Conservation (phyloP, 129 eudicot species). For the Oenanthe sinensis region DNA sequence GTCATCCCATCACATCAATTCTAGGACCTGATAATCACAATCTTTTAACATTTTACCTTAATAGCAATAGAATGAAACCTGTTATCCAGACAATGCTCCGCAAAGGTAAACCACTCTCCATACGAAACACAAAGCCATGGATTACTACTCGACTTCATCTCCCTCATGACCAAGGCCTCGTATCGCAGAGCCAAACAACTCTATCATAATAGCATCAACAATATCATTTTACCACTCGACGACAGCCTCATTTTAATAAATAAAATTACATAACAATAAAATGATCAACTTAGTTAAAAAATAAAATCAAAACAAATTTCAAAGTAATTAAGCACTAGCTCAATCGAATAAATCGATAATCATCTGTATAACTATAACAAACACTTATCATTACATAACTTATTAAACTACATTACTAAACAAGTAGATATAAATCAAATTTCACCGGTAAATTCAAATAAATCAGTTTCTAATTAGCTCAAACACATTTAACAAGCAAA, state of each 20-base stretch:
- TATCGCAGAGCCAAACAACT: conserved; percentile 88
- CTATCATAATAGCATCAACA: conserved; percentile 18
- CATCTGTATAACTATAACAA: not conserved
- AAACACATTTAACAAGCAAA: not conserved
- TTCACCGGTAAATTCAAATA: not conserved
- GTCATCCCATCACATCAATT: conserved; percentile 10
- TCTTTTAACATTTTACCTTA: conserved; percentile 33
- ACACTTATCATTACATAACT: not conserved
- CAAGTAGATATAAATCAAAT: not conserved
- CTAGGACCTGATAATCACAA: not conserved
- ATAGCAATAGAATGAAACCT: conserved; percentile 54
- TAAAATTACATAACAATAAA: not conserved
- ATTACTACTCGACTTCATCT: conserved; percentile 35
- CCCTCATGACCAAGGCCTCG: conserved; percentile 68
- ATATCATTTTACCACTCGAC: conserved; percentile 1
- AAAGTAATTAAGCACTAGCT: not conserved
- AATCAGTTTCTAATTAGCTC: not conserved
- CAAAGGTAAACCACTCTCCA: conserved; percentile 65
- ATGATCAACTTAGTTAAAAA: not conserved
- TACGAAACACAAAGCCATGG: conserved; percentile 44
- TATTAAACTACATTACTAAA: not conserved
- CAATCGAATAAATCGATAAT: not conserved
- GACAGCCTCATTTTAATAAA: not conserved
- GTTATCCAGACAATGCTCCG: conserved; percentile 60
- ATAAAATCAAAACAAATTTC: not conserved